These are phyloP conservation scores for Acacia melanoxylon DNA, from an alignment of 306 rosid species.

Conservation along the genomic window DNA sequence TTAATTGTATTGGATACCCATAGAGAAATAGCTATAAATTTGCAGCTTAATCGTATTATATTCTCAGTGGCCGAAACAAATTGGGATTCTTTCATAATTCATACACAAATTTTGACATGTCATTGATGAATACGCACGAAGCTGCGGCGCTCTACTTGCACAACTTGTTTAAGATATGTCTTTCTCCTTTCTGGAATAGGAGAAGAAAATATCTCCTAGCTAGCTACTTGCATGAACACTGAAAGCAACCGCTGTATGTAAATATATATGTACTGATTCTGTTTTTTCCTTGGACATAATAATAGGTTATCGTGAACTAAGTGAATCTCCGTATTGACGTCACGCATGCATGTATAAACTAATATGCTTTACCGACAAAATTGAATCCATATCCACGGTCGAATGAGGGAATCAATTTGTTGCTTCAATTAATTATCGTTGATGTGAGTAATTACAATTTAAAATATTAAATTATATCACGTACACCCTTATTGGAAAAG, in stretches of 20 bases:
- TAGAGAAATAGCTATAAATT: no score
- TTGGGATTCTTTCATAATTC: background rate
- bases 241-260: background rate
- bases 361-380: background rate
- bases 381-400: background rate
- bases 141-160: background rate
- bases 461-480: background rate
- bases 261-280: background rate
- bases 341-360: background rate
- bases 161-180: background rate
- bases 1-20: no score
- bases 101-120: background rate
- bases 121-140: background rate
- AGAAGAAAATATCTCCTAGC: background rate
- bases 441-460: background rate
- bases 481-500: background rate
- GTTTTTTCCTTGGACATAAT: background rate
- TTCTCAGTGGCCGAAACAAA: background rate
- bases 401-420: background rate
- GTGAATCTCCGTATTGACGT: background rate
- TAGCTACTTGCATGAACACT: background rate
- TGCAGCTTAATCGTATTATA: no score
- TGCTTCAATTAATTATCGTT: background rate
- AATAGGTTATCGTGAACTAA: background rate
- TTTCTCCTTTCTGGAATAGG: background rate